Conservation (phyloP, 2,329 filamentous ascomycete species). For the Zelopaecilomyces penicillatus region DNA sequence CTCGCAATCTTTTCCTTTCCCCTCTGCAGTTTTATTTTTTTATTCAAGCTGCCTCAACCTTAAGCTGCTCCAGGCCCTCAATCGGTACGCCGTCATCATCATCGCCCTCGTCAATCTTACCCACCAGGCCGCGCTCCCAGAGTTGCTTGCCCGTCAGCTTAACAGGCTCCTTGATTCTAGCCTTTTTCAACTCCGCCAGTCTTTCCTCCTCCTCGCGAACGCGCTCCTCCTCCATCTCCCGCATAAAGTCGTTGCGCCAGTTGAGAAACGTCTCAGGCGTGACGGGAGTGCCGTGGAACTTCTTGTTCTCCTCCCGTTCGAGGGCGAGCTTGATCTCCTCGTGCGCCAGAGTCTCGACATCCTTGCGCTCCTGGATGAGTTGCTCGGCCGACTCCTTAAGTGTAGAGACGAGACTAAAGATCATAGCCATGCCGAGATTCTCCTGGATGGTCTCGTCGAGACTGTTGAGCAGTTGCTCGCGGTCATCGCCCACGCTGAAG, state of each 20-base stretch:
- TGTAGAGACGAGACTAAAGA: slow-evolving; percentile 81
- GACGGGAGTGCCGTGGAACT: slow-evolving; percentile 87
- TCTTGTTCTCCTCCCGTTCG: slow-evolving; percentile 90
- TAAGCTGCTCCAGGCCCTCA: slow-evolving; percentile 61
- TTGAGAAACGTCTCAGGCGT: slow-evolving; percentile 76
- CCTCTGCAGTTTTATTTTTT: neutral
- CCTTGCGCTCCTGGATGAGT: slow-evolving; percentile 66
- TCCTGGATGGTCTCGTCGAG: slow-evolving; percentile 75
- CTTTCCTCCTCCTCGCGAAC: slow-evolving; percentile 64
- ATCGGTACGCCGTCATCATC: slow-evolving; percentile 52
- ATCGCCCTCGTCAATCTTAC: slow-evolving; percentile 57
- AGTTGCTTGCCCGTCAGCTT: slow-evolving; percentile 66
- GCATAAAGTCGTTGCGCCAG: slow-evolving; percentile 71
- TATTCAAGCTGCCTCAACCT: slow-evolving; percentile 46
- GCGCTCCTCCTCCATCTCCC: slow-evolving; percentile 72
- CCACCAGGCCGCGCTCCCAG: slow-evolving; percentile 66
- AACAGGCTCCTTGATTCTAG: slow-evolving; percentile 64
- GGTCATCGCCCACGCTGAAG: slow-evolving; percentile 76
- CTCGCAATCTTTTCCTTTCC: neutral
- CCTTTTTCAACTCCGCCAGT: slow-evolving; percentile 74
- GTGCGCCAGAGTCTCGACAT: slow-evolving; percentile 48
- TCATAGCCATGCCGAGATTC: slow-evolving; percentile 94
- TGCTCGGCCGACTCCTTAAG: slow-evolving; percentile 88
- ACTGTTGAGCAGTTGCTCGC: slow-evolving; percentile 59
- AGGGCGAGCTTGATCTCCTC: slow-evolving; percentile 49